phyloP scores from a whole-genome alignment of 2,329 filamentous ascomycete genomes.

The Hypoxylon sp. region DNA sequence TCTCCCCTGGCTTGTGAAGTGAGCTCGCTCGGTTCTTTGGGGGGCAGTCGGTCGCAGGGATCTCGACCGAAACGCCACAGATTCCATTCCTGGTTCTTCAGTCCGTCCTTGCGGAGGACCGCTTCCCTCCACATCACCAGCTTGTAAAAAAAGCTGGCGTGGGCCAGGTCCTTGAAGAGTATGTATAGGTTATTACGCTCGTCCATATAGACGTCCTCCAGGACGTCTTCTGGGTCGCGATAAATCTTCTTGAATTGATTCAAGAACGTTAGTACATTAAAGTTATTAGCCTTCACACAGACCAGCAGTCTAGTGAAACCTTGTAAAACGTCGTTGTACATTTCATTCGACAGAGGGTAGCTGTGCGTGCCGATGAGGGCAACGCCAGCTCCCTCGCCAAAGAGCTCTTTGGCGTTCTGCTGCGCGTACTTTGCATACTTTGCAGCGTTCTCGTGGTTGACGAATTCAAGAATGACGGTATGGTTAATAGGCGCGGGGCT shows the following conservation, averaged over 20 bases:
- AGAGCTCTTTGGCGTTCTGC: background rate
- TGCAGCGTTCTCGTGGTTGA: background rate
- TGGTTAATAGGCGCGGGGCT: background rate
- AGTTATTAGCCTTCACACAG: no score
- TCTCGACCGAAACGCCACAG: slow-evolving; percentile 18
- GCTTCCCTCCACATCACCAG: background rate
- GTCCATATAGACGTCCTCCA: slow-evolving; percentile 36
- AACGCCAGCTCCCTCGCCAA: background rate
- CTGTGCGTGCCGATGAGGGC: background rate
- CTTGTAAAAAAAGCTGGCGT: slow-evolving; percentile 25
- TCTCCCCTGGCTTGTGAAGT: no score
- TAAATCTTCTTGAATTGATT: slow-evolving; percentile 8
- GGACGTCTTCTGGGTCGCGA: slow-evolving; percentile 9
- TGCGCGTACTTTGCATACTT: slow-evolving; percentile 9
- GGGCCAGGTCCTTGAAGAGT: slow-evolving; percentile 9
- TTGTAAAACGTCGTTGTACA: background rate
- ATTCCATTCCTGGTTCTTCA: background rate
- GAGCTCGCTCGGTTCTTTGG: slow-evolving; percentile 1
- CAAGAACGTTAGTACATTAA: no score
- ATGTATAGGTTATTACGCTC: background rate
- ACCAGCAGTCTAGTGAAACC: slow-evolving; percentile 21
- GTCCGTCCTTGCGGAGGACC: background rate
- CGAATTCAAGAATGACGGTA: slow-evolving; percentile 14
- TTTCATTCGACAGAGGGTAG: slow-evolving; percentile 16
- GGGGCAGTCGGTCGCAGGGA: slow-evolving; percentile 20